Base-by-base conservation (phyloP, 148 eudicot species). In the Cornus kousa region DNA sequence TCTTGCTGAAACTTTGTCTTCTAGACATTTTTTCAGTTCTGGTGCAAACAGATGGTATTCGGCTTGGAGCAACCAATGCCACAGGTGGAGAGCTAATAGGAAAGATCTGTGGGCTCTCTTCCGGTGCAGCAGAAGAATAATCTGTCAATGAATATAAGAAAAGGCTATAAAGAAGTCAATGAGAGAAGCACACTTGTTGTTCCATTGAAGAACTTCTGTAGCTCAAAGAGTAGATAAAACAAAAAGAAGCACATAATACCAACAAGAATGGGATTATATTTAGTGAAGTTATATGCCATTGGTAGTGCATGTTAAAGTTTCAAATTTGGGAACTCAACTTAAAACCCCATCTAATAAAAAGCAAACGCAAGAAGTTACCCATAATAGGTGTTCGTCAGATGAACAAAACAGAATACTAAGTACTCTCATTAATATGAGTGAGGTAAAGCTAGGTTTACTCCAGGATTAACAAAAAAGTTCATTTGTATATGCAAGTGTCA, bases 1-100 rank as follows among this genome's bases (percentile, higher is more conserved):
- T 91, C 75, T 82, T 87, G 32, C 92, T 84, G 86, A 89, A 89
- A 83, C 97, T 90, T 87, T 91, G 79, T 68, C 82, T 86, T 75
- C 84, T 78, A 68, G 88, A 62, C 50, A 76, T 23, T 78, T 80
- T 81, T n/a, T 81, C 82, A 20, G 77, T 79, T 82, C 71, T 82
- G 16, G 89, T 80, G 53, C 76, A 89, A 67, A 80, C 67, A 31
- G 84, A 80, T 67, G 92, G 90, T 62, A 80, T 13, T 64, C 72
- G 80, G 78, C 87, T 87, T 40, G 91, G 89, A 60, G 82, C 75
- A 83, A 79, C 84, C 77, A 80, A 48, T 20, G 97, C 84, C 77
- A 80, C 59, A 20, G 97, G 88, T 68, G 90, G 89, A 76, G 90
- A 80, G 65, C 78, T 83, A 79, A 82, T 48, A 71, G 57, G 32